Percentiles rank a stretch among this genome's conserved stretches.
Conservation (phyloP, 768 basidiomycete genomes). For the Boletus huronensis region DNA sequence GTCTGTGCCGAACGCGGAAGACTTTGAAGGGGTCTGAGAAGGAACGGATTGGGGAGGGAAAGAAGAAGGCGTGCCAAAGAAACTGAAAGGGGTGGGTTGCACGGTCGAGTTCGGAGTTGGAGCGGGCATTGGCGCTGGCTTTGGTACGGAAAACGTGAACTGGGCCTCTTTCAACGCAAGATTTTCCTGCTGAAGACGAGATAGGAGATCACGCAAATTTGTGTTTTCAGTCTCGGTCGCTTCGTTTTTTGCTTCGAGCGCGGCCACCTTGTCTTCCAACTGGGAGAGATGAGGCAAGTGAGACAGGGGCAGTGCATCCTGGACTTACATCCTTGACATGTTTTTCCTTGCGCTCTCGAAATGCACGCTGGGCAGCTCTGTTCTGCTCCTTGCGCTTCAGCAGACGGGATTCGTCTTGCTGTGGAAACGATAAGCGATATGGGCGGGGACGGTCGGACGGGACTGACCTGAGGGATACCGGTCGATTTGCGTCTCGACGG, state of each 20-base stretch:
- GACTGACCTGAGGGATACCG: constrained; percentile 35
- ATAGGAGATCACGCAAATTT: constrained; percentile 81
- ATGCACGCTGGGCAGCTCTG: constrained; percentile 93
- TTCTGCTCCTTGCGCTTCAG: constrained; percentile 97
- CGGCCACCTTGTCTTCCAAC: constrained; percentile 90
- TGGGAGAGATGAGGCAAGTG: constrained; percentile 28
- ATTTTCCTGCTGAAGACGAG: constrained; percentile 85
- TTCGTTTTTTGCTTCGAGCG: constrained; percentile 80
- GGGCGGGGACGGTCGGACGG: background rate
- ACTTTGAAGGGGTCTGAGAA: constrained; percentile 29
- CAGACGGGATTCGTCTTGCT: constrained; percentile 68
- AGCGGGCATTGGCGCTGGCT: constrained; percentile 28
- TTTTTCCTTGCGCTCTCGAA: constrained; percentile 95
- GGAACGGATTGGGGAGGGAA: constrained; percentile 27
- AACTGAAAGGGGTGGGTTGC: constrained; percentile 24
- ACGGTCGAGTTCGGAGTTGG: constrained; percentile 20
- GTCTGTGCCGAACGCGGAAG: constrained; percentile 23
- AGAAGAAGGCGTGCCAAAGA: constrained; percentile 25
- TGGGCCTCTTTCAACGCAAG: constrained; percentile 71
- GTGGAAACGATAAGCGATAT: constrained; percentile 5
- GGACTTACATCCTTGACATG: constrained; percentile 90
- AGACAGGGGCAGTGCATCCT: constrained; percentile 3
- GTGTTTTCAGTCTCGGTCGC: constrained; percentile 75
- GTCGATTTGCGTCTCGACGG: constrained; percentile 40
- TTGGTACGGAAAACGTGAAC: constrained; percentile 82